Conservation (phyloP, 2,329 filamentous ascomycete genomes). For the Fusarium musae region DNA sequence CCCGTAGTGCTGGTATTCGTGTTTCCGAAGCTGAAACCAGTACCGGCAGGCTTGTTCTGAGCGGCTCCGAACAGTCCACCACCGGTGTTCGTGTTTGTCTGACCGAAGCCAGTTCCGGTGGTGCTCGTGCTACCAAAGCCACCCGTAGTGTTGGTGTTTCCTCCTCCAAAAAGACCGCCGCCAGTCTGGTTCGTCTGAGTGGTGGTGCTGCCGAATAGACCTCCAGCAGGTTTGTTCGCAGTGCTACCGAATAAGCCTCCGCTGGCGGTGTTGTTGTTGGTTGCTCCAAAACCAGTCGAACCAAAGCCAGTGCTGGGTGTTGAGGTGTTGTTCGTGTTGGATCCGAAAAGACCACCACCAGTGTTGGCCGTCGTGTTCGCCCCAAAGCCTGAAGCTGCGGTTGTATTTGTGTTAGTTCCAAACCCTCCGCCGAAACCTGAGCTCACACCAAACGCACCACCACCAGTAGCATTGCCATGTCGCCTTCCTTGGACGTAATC, state of each 20-base stretch:
- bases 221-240: conserved; percentile 43
- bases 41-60: conserved; percentile 52
- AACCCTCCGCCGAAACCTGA: conserved; percentile 65
- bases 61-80: conserved; percentile 57
- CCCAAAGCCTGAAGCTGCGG: conserved; percentile 59
- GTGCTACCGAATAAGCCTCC: conserved; percentile 47
- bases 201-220: conserved; percentile 53
- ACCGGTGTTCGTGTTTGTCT: conserved; percentile 43
- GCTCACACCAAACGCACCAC: conserved; percentile 82
- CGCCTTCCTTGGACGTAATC: conserved; percentile 91
- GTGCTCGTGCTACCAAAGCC: conserved; percentile 37
- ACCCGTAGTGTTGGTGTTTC: conserved; percentile 31
- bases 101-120: conserved; percentile 53
- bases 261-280: conserved; percentile 45
- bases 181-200: conserved; percentile 39
- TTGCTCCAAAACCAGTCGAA: conserved; percentile 56
- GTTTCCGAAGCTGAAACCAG: conserved; percentile 57
- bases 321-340: conserved; percentile 45
- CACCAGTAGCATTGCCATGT: conserved; percentile 83
- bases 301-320: conserved; percentile 36
- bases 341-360: conserved; percentile 53
- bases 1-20: conserved; percentile 46
- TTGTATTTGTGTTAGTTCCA: conserved; percentile 49
- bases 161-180: conserved; percentile 44
- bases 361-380: conserved; percentile 49